Evolutionary conservation across 2,329 filamentous ascomycete genomes (phyloP), one percentile per base, ranked within the genome.

Genomic region (Xylariales sp.): DNA sequence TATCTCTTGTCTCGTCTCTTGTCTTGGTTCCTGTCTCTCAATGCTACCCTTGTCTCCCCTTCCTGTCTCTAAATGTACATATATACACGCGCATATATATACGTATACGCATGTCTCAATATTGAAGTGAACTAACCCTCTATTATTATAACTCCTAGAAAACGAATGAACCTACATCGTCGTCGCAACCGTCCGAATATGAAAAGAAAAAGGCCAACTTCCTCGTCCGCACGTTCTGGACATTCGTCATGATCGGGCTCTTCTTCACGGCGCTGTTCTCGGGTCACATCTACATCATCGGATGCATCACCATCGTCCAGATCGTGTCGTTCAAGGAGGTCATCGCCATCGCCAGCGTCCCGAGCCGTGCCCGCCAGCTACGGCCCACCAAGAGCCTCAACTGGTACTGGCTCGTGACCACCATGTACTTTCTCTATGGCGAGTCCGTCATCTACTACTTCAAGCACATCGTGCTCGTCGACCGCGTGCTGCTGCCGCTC

Each of bases 381-480:
- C 92, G 92, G 67, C 97, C 97, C 75, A 97, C 95, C 72, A 97
- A 97, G 84, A 94, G 93, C 73, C 85, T 99, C 75, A 98, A 98
- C 82, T 99, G 96, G 96, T 99, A 99, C 81, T 99, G 97, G 85
- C 87, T 99, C 62, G 96, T 94, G n/a, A 93, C 93, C 32, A 97
- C 95, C 74, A 98, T 99, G 95, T 99, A 99, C 85, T 99, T 97
- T 75, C 86, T 99, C 58, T 99, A 99, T 79, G 96, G 96, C 78
- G 96, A 99, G 83, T 97, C 93, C 76, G 95, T 99, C 77, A 97
- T 99, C 77, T 99, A 99, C 84, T 99, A 99, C 83, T 99, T 99
- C 83, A 99, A 99, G 86, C 96, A 99, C 79, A 95, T 99, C 73
- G 90, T 99, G 50, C 84, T 99, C 67, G 94, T 99, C 53, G 96